Base-by-base conservation (phyloP, 2,329 filamentous ascomycete genomes). In the Simplicillium sp. region DNA sequence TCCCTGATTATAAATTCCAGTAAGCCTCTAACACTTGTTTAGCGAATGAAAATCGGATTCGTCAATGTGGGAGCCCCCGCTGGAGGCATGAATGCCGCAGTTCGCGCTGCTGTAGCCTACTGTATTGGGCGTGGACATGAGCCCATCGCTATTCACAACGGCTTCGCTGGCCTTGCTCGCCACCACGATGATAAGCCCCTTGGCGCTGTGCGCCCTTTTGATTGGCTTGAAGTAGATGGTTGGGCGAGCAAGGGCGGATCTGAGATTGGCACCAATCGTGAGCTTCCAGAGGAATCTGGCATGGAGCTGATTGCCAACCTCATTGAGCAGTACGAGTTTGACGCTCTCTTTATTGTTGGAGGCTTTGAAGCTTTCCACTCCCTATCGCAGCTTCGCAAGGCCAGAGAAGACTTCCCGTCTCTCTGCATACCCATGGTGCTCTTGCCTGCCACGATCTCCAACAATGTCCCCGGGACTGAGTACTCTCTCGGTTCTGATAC, bases 231-330 rank as follows among this genome's bases (percentile, higher is more conserved):
- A 57, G 88, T 94, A 5, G 90, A 97, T 58, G 73, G 79, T 46
- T 98, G 92, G 92, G 88, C 90, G 12, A 95, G 88, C 65, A 90
- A 88, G 65, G 92, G 92, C 58, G 92, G 92, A 46, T 97, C 89
- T 2, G 92, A 98, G 61, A 97, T 98, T 54, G 92, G 92, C 51
- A 98, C 90, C 18, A 98, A 98, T 71, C 85, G 92, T 54, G 88
- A 88, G 55, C 77, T 97, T 28, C 92, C 92, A 6, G 79, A 77
- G 15, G 89, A 95, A 54, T 80, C 77, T 1, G 89, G 94, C 51
- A 82, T 96, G 62, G 82, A 85, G 51, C 77, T 75, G 36, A 85
- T 92, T 18, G 89, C 90, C 29, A 77, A 80, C 52, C 82, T 90
- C 48, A 87, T 98, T 58, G 79, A 85, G 58, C 71, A 84, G 52